These are phyloP conservation scores for Pseudozyma pruni DNA, from an alignment of 1,284 basidiomycete species.

Conservation along the genomic window DNA sequence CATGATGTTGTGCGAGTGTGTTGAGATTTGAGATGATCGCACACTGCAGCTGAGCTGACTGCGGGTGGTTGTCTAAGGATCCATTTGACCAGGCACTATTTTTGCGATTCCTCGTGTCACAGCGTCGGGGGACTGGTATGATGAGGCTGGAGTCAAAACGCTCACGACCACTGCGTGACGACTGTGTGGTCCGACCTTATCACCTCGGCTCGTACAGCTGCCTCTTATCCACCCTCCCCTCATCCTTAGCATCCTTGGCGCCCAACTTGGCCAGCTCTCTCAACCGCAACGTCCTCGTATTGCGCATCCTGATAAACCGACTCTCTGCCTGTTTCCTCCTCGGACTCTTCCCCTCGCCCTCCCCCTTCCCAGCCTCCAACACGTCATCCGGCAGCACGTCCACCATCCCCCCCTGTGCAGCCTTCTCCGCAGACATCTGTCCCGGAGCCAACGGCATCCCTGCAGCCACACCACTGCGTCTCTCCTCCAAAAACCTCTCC, in stretches of 20 bases:
- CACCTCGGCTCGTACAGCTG: constrained; percentile 42
- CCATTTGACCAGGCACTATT: too few species aligned
- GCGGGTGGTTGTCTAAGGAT: too few species aligned
- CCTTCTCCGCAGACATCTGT: constrained; percentile 26
- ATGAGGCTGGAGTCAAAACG: too few species aligned
- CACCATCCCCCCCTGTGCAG: neutral
- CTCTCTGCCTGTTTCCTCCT: constrained; percentile 37
- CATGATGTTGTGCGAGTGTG: neutral
- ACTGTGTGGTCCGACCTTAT: too few species aligned
- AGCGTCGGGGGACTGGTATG: too few species aligned
- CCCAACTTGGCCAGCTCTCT: constrained; percentile 56
- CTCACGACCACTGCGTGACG: too few species aligned
- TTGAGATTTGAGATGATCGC: too few species aligned
- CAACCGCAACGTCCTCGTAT: constrained; percentile 37
- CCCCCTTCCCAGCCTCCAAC: neutral
- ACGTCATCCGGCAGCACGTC: constrained; percentile 8
- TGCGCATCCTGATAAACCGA: constrained; percentile 44
- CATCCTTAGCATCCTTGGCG: constrained; percentile 33
- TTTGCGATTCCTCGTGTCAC: too few species aligned
- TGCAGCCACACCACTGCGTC: constrained; percentile 47
- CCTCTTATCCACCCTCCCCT: constrained; percentile 10
- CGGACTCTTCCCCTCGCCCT: neutral
- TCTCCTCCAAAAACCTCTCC: constrained; percentile 54
- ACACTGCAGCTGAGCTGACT: too few species aligned
- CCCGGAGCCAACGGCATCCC: constrained; percentile 65